phyloP scores from a whole-genome alignment of 805 yeast species.

The Hanseniaspora mollemarum region DNA sequence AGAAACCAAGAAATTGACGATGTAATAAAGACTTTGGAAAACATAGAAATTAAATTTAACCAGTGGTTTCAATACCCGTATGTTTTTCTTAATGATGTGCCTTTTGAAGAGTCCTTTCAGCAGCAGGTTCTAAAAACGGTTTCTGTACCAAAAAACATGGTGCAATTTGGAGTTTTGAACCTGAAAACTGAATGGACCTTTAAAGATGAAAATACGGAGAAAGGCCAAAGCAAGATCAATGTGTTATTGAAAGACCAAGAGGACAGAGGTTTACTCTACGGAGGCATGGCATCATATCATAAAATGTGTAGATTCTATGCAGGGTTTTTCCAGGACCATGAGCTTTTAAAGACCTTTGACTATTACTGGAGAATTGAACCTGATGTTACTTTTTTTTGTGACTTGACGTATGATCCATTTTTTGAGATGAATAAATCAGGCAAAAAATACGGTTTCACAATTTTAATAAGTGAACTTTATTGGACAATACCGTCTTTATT shows the following conservation, averaged over 20 bases:
- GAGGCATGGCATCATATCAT: slow-evolving; percentile 71
- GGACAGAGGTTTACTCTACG: slow-evolving; percentile 75
- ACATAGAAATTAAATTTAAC: slow-evolving; percentile 79
- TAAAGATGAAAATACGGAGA: slow-evolving; percentile 26
- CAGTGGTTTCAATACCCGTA: slow-evolving; percentile 92
- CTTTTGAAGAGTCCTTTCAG: slow-evolving; percentile 56
- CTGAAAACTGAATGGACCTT: slow-evolving; percentile 57
- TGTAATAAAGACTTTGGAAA: slow-evolving; percentile 59
- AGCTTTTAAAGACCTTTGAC: slow-evolving; percentile 53
- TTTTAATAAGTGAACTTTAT: slow-evolving; percentile 62
- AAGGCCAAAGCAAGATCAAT: slow-evolving; percentile 18
- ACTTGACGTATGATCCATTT: slow-evolving; percentile 85
- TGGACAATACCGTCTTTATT: slow-evolving; percentile 77
- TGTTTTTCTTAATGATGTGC: slow-evolving; percentile 75
- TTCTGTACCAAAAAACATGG: slow-evolving; percentile 34
- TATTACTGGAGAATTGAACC: slow-evolving; percentile 99
- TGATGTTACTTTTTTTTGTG: slow-evolving; percentile 79
- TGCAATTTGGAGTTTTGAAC: slow-evolving; percentile 61
- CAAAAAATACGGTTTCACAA: slow-evolving; percentile 77
- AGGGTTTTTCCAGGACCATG: slow-evolving; percentile 72
- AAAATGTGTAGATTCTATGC: slow-evolving; percentile 92
- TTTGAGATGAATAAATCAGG: slow-evolving; percentile 55
- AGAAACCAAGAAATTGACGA: slow-evolving; percentile 69
- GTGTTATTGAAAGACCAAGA: slow-evolving; percentile 65
- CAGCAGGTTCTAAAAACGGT: slow-evolving; percentile 41